Evolutionary conservation across 2,329 filamentous ascomycete species (phyloP).

Genomic region (Hypoxylon sp.): DNA sequence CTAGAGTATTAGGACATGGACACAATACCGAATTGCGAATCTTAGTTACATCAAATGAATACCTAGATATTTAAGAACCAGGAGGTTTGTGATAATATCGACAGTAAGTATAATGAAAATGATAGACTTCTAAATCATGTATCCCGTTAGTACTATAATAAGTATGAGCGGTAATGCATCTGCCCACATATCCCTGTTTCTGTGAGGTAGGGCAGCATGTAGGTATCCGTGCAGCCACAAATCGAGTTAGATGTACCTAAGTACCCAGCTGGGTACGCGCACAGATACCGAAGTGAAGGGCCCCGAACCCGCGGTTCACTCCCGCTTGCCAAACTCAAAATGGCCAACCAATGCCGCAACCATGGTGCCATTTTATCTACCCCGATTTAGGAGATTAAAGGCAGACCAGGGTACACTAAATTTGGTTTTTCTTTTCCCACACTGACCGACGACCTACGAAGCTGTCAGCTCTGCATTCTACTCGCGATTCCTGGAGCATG

Average conservation of each 20-base stretch:
- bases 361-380: conserved; percentile 35
- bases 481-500: conserved; percentile 28
- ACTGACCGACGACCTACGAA: conserved; percentile 20
- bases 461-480: conserved; percentile 15
- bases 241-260: not conserved
- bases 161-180: not conserved
- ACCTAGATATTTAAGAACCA: not conserved
- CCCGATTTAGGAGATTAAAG: conserved; percentile 41
- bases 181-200: conserved; percentile 1
- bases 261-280: not conserved
- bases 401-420: conserved; percentile 16
- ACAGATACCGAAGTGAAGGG: conserved; percentile 11
- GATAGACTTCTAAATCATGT: not conserved
- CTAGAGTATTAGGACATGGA: not conserved
- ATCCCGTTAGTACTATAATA: not conserved
- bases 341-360: conserved; percentile 19
- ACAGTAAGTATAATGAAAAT: not conserved
- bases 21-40: not conserved
- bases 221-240: not conserved
- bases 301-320: conserved; percentile 25
- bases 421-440: conserved; percentile 24
- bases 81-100: not conserved
- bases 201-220: too few species aligned
- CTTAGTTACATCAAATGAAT: conserved; percentile 1
- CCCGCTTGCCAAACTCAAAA: conserved; percentile 29